Evolutionary conservation across 2,329 filamentous ascomycete species (phyloP).

Genomic region (Madurella fahalii): DNA sequence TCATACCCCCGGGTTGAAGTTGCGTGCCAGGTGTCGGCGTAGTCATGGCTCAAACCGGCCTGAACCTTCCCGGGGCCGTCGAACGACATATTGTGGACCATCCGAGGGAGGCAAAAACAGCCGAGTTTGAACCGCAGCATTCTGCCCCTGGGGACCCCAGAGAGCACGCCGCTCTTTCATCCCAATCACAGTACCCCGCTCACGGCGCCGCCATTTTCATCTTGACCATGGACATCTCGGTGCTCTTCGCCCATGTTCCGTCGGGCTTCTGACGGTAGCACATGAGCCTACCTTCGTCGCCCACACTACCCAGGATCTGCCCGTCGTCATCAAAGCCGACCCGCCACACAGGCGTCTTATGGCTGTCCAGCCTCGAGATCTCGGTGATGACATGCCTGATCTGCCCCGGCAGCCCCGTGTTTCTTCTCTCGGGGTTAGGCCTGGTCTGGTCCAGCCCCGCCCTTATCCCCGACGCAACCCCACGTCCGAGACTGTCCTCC

Average conservation of each 20-base stretch:
- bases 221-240: constrained; percentile 56
- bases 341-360: constrained; percentile 70
- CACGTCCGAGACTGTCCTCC: neutral
- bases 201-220: constrained; percentile 43
- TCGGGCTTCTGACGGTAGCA: constrained; percentile 58
- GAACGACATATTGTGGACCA: no score
- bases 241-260: constrained; percentile 57
- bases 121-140: neutral
- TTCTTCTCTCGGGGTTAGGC: constrained; percentile 45
- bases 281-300: constrained; percentile 66
- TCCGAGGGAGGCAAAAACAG: neutral
- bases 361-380: constrained; percentile 62
- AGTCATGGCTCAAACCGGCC: no score
- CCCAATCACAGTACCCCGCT: neutral
- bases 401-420: constrained; percentile 59
- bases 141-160: neutral
- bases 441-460: constrained; percentile 51
- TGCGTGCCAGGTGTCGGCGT: no score
- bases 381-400: constrained; percentile 60
- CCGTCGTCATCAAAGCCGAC: constrained; percentile 68
- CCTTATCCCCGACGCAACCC: constrained; percentile 42
- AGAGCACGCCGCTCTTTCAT: neutral
- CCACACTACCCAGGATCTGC: constrained; percentile 69
- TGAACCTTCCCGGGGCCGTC: no score
- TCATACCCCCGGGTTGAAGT: no score